Percentiles rank a stretch among this genome's conserved stretches.
Evolutionary conservation across 352 stramenopile genomes (phyloP).

Genomic region (Globisporangium ultimum): DNA sequence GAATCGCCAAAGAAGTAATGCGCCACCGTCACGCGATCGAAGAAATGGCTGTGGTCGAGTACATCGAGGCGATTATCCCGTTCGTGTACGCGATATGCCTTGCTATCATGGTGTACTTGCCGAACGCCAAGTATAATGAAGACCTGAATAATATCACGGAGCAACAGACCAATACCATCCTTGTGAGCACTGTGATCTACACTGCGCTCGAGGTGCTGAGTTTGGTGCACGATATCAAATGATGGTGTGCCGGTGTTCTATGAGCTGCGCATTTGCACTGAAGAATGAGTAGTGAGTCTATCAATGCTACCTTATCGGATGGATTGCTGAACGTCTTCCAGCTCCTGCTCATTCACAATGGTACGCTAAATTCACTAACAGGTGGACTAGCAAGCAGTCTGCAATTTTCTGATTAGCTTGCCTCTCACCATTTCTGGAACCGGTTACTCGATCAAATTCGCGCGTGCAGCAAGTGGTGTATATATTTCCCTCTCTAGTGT

Average conservation of each 20-base stretch:
- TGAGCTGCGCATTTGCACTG: constrained; percentile 31
- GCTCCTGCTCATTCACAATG: constrained; percentile 20
- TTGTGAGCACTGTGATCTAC: constrained; percentile 19
- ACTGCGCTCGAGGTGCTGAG: constrained; percentile 21
- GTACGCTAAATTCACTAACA: constrained; percentile 1
- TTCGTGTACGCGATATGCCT: constrained; percentile 26
- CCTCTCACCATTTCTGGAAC: too few species aligned
- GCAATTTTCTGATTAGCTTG: too few species aligned
- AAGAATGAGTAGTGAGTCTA: constrained; percentile 27
- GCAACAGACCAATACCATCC: not conserved
- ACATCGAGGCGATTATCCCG: constrained; percentile 32
- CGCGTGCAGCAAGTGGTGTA: too few species aligned
- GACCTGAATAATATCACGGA: constrained; percentile 13
- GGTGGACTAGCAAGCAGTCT: too few species aligned
- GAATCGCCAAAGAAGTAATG: not conserved
- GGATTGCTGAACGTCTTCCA: constrained; percentile 25
- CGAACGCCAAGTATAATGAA: constrained; percentile 30
- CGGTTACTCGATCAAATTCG: too few species aligned
- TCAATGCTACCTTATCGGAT: constrained; percentile 27
- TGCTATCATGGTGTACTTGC: constrained; percentile 24
- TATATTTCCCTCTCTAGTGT: not conserved
- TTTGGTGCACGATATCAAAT: constrained; percentile 12
- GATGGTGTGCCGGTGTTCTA: constrained; percentile 23
- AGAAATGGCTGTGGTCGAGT: constrained; percentile 19
- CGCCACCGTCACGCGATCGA: constrained; percentile 3